Evolutionary conservation across 1,284 basidiomycete species (phyloP), one percentile per base, ranked within the genome.

Genomic region (Mycena sp.): DNA sequence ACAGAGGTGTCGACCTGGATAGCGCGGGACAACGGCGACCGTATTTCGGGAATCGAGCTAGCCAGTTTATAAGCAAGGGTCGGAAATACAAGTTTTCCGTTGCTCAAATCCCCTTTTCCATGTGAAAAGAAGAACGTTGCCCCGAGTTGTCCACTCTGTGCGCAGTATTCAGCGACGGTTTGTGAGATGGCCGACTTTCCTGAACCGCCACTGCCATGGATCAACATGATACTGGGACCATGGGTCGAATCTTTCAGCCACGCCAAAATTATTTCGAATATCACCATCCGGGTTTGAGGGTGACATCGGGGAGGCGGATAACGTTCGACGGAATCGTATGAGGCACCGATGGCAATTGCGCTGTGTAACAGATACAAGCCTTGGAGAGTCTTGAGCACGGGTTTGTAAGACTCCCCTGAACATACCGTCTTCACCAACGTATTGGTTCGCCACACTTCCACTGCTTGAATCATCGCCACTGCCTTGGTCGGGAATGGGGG

Each of bases 51-150:
- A 2, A 60, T 43, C 4, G 19, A 14, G 48, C 37, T 41, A 12
- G 65, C 65, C n/a, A 67, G 57, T 37, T 67, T 67, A 35, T 67
- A 67, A 1, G 65, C 65, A 6, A 67, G 40, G 12, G 65, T 67
- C 7, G 61, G 61, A 50, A 67, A 57, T 17, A 67, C 38, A 2
- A 63, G 48, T 19, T 48, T 10, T 6, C 61, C 65, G 44, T 67
- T 44, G 54, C 61, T 61, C 35, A 63, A 57, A 43, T 63, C 61
- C 3, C 61, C 61, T 28, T 57, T 56, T 6, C 53, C 32, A 23
- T 67, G 54, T 19, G 65, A 46, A 28, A 67, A 67, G 58, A 67
- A 67, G 16, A 67, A 67, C 0, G 61, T 55, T 26, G 65, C 65
- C n/a, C 65, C 65, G 6, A 67, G 65, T 35, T 67, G 65, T 4